A percentile compares a stretch with the other conserved stretches of the same genome.
These are phyloP conservation scores for Arthrocladium fulminans DNA, from an alignment of 2,329 filamentous ascomycete genomes.

Conservation along the genomic window DNA sequence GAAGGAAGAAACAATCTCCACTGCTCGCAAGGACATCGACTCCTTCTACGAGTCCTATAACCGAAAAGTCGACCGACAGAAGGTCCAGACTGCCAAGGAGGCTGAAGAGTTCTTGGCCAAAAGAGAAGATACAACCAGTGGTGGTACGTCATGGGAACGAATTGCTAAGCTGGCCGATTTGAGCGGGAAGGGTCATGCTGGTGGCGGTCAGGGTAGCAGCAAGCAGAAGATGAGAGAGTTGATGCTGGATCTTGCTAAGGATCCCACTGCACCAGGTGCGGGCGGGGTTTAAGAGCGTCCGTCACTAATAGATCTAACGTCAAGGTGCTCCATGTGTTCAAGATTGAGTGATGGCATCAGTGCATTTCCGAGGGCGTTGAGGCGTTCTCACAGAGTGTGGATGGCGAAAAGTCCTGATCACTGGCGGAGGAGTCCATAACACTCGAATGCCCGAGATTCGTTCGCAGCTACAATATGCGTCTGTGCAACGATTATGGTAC, in stretches of 20 bases:
- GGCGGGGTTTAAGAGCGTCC: constrained; percentile 33
- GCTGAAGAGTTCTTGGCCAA: constrained; percentile 84
- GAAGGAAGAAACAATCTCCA: constrained; percentile 76
- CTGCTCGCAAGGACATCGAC: constrained; percentile 89
- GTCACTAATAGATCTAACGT: not conserved
- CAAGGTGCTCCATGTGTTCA: not conserved
- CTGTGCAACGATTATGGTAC: no score
- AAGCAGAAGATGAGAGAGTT: constrained; percentile 95
- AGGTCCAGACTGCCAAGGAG: constrained; percentile 79
- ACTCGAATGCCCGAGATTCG: no score
- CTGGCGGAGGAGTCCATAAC: no score
- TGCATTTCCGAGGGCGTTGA: not conserved
- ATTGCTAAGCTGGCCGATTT: constrained; percentile 97
- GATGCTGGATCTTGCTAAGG: constrained; percentile 78
- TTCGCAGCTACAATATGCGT: no score
- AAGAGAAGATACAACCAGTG: constrained; percentile 85
- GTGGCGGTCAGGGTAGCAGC: constrained; percentile 78
- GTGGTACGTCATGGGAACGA: constrained; percentile 96
- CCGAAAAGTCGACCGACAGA: constrained; percentile 89
- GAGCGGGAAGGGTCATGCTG: constrained; percentile 76
- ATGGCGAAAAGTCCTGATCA: not conserved
- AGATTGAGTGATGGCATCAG: no score
- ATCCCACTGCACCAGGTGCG: constrained; percentile 69
- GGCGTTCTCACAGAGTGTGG: not conserved
- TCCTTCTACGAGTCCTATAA: constrained; percentile 99